A percentile compares a stretch with the other conserved stretches of the same genome.
Conservation (phyloP, 768 basidiomycete species). For the Boletus insuetus region DNA sequence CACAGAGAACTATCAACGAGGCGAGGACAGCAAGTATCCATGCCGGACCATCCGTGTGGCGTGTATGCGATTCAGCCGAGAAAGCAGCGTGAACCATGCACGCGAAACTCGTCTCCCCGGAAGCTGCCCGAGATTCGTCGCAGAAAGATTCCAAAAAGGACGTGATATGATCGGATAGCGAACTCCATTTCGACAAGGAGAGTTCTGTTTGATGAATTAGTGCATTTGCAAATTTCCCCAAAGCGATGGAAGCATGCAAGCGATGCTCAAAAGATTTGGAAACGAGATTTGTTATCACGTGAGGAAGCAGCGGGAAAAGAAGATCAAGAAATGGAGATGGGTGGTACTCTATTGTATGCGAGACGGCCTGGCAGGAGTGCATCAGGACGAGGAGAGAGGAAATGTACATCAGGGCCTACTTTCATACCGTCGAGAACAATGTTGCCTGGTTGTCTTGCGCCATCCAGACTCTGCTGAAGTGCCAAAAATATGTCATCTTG, state of each 20-base stretch:
- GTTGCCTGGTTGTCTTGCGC: conserved; percentile 16
- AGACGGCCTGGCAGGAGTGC: conserved; percentile 17
- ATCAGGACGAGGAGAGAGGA: conserved; percentile 4
- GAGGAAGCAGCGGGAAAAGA: conserved; percentile 22
- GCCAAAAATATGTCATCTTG: conserved; percentile 33
- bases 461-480: conserved; percentile 37
- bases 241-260: conserved; percentile 18
- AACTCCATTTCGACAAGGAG: conserved; percentile 26
- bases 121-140: neutral
- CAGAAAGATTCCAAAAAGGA: conserved; percentile 24
- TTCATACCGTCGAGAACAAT: conserved; percentile 28
- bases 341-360: conserved; percentile 21
- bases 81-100: conserved; percentile 30
- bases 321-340: conserved; percentile 16
- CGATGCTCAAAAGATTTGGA: conserved; percentile 15
- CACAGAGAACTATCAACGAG: conserved; percentile 48
- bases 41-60: conserved; percentile 30
- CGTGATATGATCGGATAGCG: conserved; percentile 26
- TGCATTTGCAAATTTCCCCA: conserved; percentile 26
- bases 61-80: conserved; percentile 16
- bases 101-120: conserved; percentile 20
- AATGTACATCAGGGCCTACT: conserved; percentile 12
- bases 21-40: conserved; percentile 47
- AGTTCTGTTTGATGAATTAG: conserved; percentile 33
- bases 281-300: conserved; percentile 15